Percentiles rank a stretch among this genome's conserved stretches.
These are phyloP conservation scores for Cardamine resedifolia DNA, from an alignment of 345 rosid species.

Conservation along the genomic window DNA sequence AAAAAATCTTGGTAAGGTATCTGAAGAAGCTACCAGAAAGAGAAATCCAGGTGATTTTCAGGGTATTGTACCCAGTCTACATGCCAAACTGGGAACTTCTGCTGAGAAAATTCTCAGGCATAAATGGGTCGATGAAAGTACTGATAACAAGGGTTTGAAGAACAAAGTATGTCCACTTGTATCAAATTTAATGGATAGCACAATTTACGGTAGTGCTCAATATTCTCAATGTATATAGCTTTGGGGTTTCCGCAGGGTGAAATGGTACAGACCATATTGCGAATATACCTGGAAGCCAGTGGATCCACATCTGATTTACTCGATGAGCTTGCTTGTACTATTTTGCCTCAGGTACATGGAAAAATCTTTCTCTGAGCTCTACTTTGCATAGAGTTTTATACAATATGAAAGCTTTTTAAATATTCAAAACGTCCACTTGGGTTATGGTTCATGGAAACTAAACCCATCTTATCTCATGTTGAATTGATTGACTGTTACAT, in stretches of 20 bases:
- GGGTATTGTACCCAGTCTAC: conserved; percentile 43
- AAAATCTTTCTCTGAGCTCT: not conserved
- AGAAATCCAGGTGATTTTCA: conserved; percentile 31
- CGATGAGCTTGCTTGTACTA: conserved; percentile 64
- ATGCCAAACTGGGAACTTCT: conserved; percentile 53
- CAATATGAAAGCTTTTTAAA: not conserved
- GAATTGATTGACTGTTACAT: not conserved
- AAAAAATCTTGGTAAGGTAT: conserved; percentile 38
- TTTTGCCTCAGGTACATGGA: conserved; percentile 63
- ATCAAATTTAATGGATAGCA: conserved; percentile 7
- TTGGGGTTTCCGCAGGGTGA: conserved; percentile 60
- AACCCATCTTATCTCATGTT: not conserved
- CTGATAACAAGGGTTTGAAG: conserved; percentile 71
- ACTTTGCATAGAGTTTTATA: not conserved
- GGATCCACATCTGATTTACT: conserved; percentile 62
- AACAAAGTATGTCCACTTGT: conserved; percentile 54
- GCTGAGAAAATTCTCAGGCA: conserved; percentile 67
- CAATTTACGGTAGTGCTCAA: not conserved
- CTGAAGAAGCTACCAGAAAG: conserved; percentile 42
- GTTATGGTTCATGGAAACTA: not conserved
- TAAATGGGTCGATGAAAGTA: conserved; percentile 52
- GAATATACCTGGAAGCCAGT: conserved; percentile 61
- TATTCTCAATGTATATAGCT: conserved; percentile 25
- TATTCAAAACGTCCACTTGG: not conserved
- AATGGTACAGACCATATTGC: conserved; percentile 61